Conservation (phyloP, 768 basidiomycete genomes). For the Amylocystis lapponica region DNA sequence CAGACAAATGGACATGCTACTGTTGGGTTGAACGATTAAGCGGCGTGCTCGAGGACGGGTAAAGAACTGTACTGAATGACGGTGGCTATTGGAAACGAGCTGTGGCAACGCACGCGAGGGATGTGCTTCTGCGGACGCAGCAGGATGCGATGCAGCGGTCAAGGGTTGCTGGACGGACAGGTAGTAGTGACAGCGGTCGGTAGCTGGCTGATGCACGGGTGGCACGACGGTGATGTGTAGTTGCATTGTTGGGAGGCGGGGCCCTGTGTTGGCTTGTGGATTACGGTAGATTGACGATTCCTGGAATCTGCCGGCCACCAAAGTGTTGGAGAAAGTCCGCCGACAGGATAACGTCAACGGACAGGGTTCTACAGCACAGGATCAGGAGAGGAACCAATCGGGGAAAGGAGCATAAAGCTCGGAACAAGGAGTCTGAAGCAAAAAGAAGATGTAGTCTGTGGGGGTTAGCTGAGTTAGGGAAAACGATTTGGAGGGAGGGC, state of each 20-base stretch:
- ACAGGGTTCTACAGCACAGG: constrained; percentile 6
- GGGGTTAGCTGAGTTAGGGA: too few species aligned
- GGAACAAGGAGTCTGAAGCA: constrained; percentile 36
- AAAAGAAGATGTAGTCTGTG: constrained; percentile 28
- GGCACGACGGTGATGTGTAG: neutral
- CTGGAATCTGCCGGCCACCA: constrained; percentile 1
- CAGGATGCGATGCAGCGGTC: neutral
- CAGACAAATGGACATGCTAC: neutral
- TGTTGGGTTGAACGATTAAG: constrained; percentile 2
- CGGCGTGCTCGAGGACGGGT: neutral
- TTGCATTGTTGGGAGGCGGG: too few species aligned
- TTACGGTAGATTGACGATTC: neutral
- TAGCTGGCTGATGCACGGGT: neutral
- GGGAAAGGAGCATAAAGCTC: constrained; percentile 34
- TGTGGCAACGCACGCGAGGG: neutral
- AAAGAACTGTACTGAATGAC: neutral
- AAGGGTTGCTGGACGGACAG: neutral
- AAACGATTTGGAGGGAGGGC: constrained; percentile 11
- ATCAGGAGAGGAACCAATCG: constrained; percentile 38
- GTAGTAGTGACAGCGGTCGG: neutral
- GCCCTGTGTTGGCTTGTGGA: neutral
- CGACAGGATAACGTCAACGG: constrained; percentile 35
- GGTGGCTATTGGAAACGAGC: neutral
- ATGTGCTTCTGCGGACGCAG: neutral
- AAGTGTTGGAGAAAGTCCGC: constrained; percentile 30